Conservation (phyloP, 352 stramenopile genomes). For the Globisporangium barbulae region DNA sequence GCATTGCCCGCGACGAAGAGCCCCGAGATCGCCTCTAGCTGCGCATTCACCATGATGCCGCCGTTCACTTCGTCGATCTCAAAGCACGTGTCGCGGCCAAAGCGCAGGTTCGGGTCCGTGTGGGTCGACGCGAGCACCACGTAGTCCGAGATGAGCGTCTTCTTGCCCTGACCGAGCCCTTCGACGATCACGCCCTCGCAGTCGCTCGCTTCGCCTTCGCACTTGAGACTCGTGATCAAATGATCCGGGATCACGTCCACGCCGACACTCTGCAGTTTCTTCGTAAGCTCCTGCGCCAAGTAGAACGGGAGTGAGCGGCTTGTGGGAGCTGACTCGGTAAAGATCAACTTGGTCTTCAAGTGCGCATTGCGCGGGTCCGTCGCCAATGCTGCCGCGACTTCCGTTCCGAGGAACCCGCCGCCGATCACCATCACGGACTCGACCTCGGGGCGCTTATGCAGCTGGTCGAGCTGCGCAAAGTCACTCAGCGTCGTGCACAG, state of each 20-base stretch:
- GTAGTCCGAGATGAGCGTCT: conserved; percentile 83
- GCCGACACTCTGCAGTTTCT: conserved; percentile 47
- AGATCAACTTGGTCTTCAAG: conserved; percentile 49
- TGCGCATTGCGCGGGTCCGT: conserved; percentile 54
- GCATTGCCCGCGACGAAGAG: conserved; percentile 89
- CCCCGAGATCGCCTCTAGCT: conserved; percentile 86
- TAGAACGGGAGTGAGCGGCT: conserved; percentile 84
- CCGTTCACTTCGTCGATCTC: conserved; percentile 87
- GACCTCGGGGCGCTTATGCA: conserved; percentile 44
- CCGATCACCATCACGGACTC: conserved; percentile 82
- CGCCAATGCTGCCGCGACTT: conserved; percentile 74
- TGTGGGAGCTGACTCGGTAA: conserved; percentile 43
- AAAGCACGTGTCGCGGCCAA: conserved; percentile 62
- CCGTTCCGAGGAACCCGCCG: conserved; percentile 88
- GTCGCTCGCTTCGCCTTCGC: conserved; percentile 34
- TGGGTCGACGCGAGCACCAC: conserved; percentile 91
- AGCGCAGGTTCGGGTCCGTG: conserved; percentile 78
- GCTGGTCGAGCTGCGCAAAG: conserved; percentile 74
- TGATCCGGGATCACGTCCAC: conserved; percentile 65
- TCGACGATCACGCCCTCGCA: conserved; percentile 46
- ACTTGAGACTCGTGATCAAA: conserved; percentile 78
- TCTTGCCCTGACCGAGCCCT: conserved; percentile 65
- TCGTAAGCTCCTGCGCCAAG: conserved; percentile 68
- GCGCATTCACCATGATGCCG: conserved; percentile 88
- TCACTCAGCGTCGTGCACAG: conserved; percentile 74